Base-by-base conservation (phyloP, 352 stramenopile genomes). In the Globisporangium lucens region DNA sequence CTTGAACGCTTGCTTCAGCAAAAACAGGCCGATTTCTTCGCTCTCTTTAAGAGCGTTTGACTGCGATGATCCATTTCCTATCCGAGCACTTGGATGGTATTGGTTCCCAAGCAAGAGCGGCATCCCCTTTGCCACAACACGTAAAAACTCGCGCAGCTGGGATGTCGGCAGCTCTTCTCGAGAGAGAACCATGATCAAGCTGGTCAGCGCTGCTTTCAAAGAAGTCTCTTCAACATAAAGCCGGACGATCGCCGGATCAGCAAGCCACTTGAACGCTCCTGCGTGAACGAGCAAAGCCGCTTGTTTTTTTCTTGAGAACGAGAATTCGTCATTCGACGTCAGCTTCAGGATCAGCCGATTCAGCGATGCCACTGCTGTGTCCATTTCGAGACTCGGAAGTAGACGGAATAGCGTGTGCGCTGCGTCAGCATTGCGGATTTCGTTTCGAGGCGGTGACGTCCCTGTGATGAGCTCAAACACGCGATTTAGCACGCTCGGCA, bases 401-500 rank as follows among this genome's bases (percentile, higher is more conserved):
- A 91, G 43, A 12, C 53, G 56, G 58, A 93, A 90, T 5, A 93
- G 15, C 10, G 77, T 76, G 8, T 87, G 67, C 6, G 80, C 81
- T 17, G 85, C 82, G 47, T 90, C 65, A 7, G 79, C 79, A 66
- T 89, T 89, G 1, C 72, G 71, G 55, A 93, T 89, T 56, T 85
- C 85, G 66, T 73, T 82, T 22, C 76, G 61, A n/a, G 72, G 67
- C 43, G 69, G 46, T 7, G 53, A 30, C 17, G 68, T 64, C 8
- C 81, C 82, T 6, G 76, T 84, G 27, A 89, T 89, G 22, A 94
- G 52, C 36, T 86, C 74, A 33, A 89, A 89, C 10, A 92, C 52
- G 24, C 79, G 75, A 63, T 81, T 78, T 30, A 94, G 36, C 29
- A 88, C 61, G 4, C 53, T 65, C 49, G 71, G 49, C 46, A 80